Evolutionary conservation across 192 early-diverging fungal genomes (phyloP), one percentile per base, ranked within the genome.

Genomic region (Endogone sp.): DNA sequence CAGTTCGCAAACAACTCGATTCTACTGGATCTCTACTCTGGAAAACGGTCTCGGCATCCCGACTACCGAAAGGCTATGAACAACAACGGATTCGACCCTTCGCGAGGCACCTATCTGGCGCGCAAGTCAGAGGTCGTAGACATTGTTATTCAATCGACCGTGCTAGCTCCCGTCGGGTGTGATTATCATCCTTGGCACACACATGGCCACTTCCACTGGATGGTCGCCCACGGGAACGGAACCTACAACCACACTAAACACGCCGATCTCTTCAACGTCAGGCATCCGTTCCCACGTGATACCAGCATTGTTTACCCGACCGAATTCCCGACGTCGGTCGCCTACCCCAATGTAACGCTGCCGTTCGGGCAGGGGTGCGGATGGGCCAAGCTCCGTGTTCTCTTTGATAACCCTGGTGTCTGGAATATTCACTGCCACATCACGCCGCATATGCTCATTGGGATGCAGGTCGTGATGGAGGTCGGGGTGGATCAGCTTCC

Each of bases 371-470:
- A n/a, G 63, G 65, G 71, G 56, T 66, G 11, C 62, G 67, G 58
- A 21, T 72, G 23, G 27, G 71, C 23, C n/a, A n/a, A n/a, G n/a
- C 27, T 72, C 3, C 57, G 37, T 27, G 65, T 66, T 13, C 64
- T 67, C 31, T 55, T 65, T 66, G 75, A 77, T 63, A 77, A 77
- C 69, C 65, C 75, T 37, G 71, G 75, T 16, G 21, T 69, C 23
- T 77, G 75, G 75, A 60, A 67, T 10, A 62, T 73, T 10, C 75
- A 77, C 56, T 77, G 71, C 66, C 75, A 77, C 22, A 69, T 66
- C 25, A 73, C 71, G 13, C 66, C 71, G n/a, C 75, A 77, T 57
- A 77, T 77, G 75, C 29, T 77, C 56, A 77, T 77, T 70, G 75
- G 75, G 1, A 77, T 72, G 75, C 56, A 62, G 60, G 6, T 75